Evolutionary conservation across 805 yeast genomes (phyloP).

Genomic region (Brettanomyces bruxellensis): DNA sequence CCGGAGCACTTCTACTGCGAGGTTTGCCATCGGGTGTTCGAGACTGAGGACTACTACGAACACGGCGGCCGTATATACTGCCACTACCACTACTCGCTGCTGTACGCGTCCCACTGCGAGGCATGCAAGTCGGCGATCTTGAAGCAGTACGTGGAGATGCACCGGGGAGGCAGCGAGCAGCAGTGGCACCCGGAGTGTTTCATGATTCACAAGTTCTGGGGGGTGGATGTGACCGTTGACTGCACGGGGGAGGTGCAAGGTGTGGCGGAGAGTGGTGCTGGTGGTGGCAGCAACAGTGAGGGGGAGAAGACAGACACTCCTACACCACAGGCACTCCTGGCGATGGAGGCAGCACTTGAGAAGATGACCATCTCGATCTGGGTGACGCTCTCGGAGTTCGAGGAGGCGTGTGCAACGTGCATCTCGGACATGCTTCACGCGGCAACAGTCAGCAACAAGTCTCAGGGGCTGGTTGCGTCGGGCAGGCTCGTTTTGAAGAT

Average conservation of each 20-base stretch:
- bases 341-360: slow-evolving; percentile 59
- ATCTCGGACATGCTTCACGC: slow-evolving; percentile 85
- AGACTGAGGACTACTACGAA: slow-evolving; percentile 88
- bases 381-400: slow-evolving; percentile 81
- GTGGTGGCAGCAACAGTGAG: not conserved
- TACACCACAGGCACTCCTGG: slow-evolving; percentile 38
- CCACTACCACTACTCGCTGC: slow-evolving; percentile 83
- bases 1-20: slow-evolving; percentile 93
- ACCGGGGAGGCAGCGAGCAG: slow-evolving; percentile 82
- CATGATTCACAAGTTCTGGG: slow-evolving; percentile 97
- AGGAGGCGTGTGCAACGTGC: slow-evolving; percentile 81
- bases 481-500: slow-evolving; percentile 65
- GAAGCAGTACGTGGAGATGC: slow-evolving; percentile 89
- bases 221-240: slow-evolving; percentile 63
- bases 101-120: slow-evolving; percentile 82
- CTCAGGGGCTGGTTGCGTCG: slow-evolving; percentile 59
- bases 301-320: slow-evolving; percentile 6
- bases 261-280: slow-evolving; percentile 1
- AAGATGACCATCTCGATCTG: slow-evolving; percentile 55
- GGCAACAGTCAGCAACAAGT: slow-evolving; percentile 66
- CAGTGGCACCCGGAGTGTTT: slow-evolving; percentile 99
- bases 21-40: slow-evolving; percentile 78
- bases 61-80: slow-evolving; percentile 78
- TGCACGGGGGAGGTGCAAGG: slow-evolving; percentile 31
- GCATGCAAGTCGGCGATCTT: slow-evolving; percentile 89